Base-by-base conservation (phyloP, 805 yeast genomes). In the Candida caryicola region DNA sequence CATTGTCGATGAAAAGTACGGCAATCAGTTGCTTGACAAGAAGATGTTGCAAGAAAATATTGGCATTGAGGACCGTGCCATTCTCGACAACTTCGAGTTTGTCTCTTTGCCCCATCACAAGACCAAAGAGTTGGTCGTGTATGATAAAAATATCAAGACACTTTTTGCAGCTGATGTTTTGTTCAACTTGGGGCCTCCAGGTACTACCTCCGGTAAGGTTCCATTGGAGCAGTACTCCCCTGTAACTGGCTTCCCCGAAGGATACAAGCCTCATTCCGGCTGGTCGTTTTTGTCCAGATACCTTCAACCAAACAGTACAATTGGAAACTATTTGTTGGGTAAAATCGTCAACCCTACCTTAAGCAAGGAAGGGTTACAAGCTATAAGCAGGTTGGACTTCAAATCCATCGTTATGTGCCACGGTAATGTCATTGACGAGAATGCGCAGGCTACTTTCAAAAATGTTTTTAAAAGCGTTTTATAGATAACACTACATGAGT, bases 371-470 rank as follows among this genome's bases (percentile, higher is more conserved):
- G 59, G 69, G 14, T 44, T 62, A 19, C 45, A 52, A 23, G 52
- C 63, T 18, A 50, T 69, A 15, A 38, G 59, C 25, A 39, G 49
- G 7, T 71, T 76, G 76, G 71, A 73, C 29, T 71, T 77, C 43
- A 71, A 72, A 10, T 60, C 63, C n/a, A 60, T 78, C 34, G 73
- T 81, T 28, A 60, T 71, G 47, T 76, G 82, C 45, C 87, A 81
- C 52, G 87, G 87, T 9, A 73, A 73, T 44, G 65, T 77, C 13
- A 60, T 79, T 40, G 77, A 74, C 16, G 47, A 54, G 16, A 49
- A 54, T 34, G 65, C 62, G 7, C 60, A 60, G 44, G 43, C 46
- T 16, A 52, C 50, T 9, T 63, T 59, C 47, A 47, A 50, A 23
- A 29, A 36, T 25, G 40, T 40, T 10, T 55, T 51, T 19, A 7